Percentiles rank a stretch among this genome's conserved stretches.
These are phyloP conservation scores for Lizonia empirigonia DNA, from an alignment of 2,329 filamentous ascomycete genomes.

Conservation along the genomic window DNA sequence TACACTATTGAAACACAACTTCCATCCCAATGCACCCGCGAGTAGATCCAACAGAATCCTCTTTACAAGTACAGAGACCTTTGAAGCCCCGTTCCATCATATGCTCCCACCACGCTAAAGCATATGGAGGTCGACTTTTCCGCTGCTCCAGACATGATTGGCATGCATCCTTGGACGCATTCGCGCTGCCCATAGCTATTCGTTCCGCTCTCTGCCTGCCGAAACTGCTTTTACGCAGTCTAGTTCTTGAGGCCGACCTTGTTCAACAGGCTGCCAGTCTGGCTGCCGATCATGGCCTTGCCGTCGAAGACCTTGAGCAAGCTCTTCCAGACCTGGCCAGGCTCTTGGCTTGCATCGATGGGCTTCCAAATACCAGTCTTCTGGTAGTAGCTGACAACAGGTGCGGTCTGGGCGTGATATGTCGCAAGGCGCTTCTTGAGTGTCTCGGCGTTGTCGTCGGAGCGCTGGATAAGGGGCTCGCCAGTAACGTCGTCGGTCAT, in stretches of 20 bases:
- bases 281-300: constrained; percentile 48
- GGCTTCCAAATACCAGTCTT: constrained; percentile 96
- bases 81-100: constrained; percentile 10
- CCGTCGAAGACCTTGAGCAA: constrained; percentile 82
- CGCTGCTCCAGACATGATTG: constrained; percentile 1
- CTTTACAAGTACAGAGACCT: constrained; percentile 37
- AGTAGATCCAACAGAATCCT: constrained; percentile 20
- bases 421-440: constrained; percentile 92
- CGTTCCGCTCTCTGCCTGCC: background rate
- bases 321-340: constrained; percentile 93
- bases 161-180: background rate
- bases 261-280: constrained; percentile 54
- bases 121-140: constrained; percentile 21
- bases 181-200: background rate
- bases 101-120: constrained; percentile 25
- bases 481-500: constrained; percentile 98
- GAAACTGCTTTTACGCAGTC: background rate
- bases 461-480: constrained; percentile 94
- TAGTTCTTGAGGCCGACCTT: constrained; percentile 62
- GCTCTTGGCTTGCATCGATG: constrained; percentile 94
- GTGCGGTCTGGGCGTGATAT: constrained; percentile 91
- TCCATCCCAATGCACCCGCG: constrained; percentile 12
- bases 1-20: constrained; percentile 20
- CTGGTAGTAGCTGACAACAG: constrained; percentile 96
- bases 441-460: constrained; percentile 94